Evolutionary conservation across 2,329 filamentous ascomycete genomes (phyloP), one percentile per base, ranked within the genome.

Genomic region (Berkeleyomyces rouxiae): DNA sequence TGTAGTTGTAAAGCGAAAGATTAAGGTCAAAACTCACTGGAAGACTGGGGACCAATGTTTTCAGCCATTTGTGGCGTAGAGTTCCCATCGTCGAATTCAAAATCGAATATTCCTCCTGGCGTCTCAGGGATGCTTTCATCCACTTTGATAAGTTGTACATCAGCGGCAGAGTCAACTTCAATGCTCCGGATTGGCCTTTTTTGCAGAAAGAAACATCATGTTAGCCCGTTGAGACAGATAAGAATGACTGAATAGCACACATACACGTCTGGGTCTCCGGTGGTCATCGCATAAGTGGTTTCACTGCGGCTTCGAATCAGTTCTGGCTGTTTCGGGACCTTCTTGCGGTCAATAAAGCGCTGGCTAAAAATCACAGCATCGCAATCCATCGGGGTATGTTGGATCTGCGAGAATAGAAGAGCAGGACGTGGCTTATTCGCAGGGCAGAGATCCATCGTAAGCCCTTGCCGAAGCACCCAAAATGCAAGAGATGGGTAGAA

Each of bases 51-150:
- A n/a, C 6, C 23, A 2, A 36, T 3, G 23, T 6, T 39, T 4
- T 37, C 36, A 4, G 51, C 7, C 2, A 37, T 47, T 23, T 51
- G 59, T 7, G 33, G n/a, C 4, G 39, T n/a, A 7, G 43, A 61
- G 44, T 37, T n/a, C 13, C 53, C 51, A 7, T 62, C 49, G 36
- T 62, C 61, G 39, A 62, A 62, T n/a, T 58, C 61, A 58, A 62
- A 62, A 46, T 62, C 61, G 23, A 62, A 62, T n/a, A 62, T 58
- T 3, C 33, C 51, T 13, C 51, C 23, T 3, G 43, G 11, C 16
- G 37, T 49, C 13, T 62, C 61, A 4, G 53, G 53, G 2, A 33
- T 49, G 33, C n/a, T 40, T 37, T 13, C 33, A 23, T 57, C 11
- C 23, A 5, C 4, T 39, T 39, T 4, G 11, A 13, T n/a, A 13